Conservation (phyloP, 1,139 yeast genomes). For the Yamadazyma siamensis region DNA sequence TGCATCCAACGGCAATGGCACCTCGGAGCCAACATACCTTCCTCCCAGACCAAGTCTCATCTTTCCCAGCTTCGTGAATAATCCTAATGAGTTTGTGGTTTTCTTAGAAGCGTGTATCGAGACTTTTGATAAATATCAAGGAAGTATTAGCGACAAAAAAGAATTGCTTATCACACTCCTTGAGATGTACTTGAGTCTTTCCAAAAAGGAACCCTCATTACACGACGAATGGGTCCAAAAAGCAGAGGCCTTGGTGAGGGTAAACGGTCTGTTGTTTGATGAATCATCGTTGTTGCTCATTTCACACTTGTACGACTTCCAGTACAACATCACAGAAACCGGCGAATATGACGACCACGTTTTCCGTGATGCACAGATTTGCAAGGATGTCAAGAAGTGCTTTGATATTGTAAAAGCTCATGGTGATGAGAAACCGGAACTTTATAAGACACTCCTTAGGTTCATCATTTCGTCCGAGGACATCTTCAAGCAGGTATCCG, state of each 20-base stretch:
- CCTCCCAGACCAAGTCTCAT: constrained; percentile 91
- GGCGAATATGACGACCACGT: constrained; percentile 59
- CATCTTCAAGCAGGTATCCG: constrained; percentile 52
- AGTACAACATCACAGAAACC: constrained; percentile 41
- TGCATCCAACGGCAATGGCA: constrained; percentile 3
- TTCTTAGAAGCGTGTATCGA: constrained; percentile 90
- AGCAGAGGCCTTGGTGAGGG: constrained; percentile 52
- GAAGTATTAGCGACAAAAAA: constrained; percentile 62
- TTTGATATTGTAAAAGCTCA: constrained; percentile 53
- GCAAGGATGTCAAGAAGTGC: constrained; percentile 57
- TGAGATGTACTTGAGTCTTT: constrained; percentile 73
- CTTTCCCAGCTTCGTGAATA: constrained; percentile 79
- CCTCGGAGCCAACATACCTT: constrained; percentile 63
- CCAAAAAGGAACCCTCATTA: constrained; percentile 29
- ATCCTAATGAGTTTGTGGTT: constrained; percentile 87
- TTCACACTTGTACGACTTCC: constrained; percentile 62
- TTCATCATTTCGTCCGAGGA: constrained; percentile 60
- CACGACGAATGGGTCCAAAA: constrained; percentile 59
- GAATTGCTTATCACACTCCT: constrained; percentile 75
- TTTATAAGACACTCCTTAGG: constrained; percentile 64
- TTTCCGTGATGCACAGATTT: constrained; percentile 60
- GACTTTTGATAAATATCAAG: constrained; percentile 73
- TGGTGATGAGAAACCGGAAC: constrained; percentile 60
- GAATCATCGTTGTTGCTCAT: constrained; percentile 58
- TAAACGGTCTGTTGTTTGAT: constrained; percentile 47